These are phyloP conservation scores for Wickerhamiella dianesei DNA, from an alignment of 805 yeast genomes.

Conservation along the genomic window DNA sequence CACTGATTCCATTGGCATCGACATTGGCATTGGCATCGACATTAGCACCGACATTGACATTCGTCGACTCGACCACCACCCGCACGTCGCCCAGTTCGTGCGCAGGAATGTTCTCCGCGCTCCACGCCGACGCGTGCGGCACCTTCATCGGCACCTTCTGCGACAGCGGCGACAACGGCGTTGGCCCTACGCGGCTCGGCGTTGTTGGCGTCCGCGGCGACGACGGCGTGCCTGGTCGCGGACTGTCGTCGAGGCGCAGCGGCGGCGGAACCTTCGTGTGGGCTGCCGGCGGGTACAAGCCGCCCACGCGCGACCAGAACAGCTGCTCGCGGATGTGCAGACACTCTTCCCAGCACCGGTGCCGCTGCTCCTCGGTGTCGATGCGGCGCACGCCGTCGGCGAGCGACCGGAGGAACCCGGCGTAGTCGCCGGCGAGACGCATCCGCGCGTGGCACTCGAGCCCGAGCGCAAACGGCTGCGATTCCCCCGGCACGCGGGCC, in stretches of 20 bases:
- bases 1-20: too few species aligned
- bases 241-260: background rate
- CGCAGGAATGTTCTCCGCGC: background rate
- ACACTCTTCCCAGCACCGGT: slow-evolving; percentile 51
- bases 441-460: slow-evolving; percentile 67
- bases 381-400: slow-evolving; percentile 48
- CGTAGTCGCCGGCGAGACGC: slow-evolving; percentile 70
- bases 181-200: too few species aligned
- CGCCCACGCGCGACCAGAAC: slow-evolving; percentile 74
- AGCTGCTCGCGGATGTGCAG: slow-evolving; percentile 54
- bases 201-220: background rate
- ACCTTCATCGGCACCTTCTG: background rate
- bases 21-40: too few species aligned
- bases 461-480: slow-evolving; percentile 41
- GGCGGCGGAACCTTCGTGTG: background rate
- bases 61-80: background rate
- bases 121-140: background rate
- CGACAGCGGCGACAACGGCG: background rate
- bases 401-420: slow-evolving; percentile 59
- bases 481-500: slow-evolving; percentile 31
- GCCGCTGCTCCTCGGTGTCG: slow-evolving; percentile 28
- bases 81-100: background rate
- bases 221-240: background rate
- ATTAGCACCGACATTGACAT: too few species aligned
- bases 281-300: slow-evolving; percentile 14